A percentile compares a stretch with the other conserved stretches of the same genome.
Conservation (phyloP, 164 flowering plant genomes). For the Magnolia kwangsiensis region DNA sequence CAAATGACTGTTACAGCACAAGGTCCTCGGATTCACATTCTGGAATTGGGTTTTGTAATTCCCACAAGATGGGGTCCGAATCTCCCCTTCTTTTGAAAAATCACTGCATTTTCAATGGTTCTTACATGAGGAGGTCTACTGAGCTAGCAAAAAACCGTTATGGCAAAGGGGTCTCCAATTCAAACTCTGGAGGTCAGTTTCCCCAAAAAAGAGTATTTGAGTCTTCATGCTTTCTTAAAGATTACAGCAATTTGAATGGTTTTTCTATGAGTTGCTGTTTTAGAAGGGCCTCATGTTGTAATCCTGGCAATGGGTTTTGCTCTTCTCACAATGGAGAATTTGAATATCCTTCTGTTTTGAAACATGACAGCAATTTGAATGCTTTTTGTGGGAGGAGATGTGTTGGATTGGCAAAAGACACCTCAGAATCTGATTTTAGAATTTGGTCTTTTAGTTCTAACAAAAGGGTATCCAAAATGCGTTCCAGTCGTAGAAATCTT, state of each 20-base stretch:
- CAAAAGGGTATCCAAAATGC: slow-evolving; percentile 32
- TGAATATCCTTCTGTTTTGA: neutral
- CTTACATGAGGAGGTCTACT: neutral
- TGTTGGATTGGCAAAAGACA: neutral
- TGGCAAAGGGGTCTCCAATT: no score
- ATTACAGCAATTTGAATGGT: neutral
- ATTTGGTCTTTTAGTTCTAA: slow-evolving; percentile 3
- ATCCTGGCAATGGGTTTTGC: neutral
- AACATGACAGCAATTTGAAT: neutral
- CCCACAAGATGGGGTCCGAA: neutral
- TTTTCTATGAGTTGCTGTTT: neutral
- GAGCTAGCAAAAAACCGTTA: no score
- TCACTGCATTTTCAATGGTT: neutral
- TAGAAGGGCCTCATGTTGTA: neutral
- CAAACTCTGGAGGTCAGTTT: no score
- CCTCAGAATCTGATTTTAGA: neutral
- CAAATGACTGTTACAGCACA: neutral
- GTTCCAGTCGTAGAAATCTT: slow-evolving; percentile 14
- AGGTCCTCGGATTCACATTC: neutral
- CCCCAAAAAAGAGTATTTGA: neutral
- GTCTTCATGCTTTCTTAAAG: neutral
- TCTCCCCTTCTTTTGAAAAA: neutral
- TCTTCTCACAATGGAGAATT: neutral
- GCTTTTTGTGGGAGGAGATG: neutral
- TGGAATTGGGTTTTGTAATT: neutral